phyloP scores from a whole-genome alignment of 345 rosid species.

The Lumnitzera racemosa region DNA sequence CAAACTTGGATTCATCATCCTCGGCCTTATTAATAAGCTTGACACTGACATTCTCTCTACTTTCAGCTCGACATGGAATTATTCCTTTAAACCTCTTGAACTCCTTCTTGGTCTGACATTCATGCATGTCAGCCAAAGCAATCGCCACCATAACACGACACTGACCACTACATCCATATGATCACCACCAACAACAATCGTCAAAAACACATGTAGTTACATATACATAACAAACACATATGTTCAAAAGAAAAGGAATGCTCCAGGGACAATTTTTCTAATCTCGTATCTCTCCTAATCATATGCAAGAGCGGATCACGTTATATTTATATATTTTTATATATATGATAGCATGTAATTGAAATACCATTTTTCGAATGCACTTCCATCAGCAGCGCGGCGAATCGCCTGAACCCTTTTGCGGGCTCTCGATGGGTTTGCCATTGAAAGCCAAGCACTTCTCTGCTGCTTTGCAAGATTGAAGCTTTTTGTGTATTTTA shows the following conservation, averaged over 20 bases:
- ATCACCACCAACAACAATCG: background rate
- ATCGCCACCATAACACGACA: slow-evolving; percentile 56
- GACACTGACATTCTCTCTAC: too few relatives aligned
- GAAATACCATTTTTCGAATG: slow-evolving; percentile 59
- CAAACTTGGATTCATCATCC: slow-evolving; percentile 10
- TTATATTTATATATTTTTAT: too few relatives aligned
- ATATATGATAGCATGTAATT: too few relatives aligned
- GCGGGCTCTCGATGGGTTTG: slow-evolving; percentile 43
- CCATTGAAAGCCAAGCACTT: slow-evolving; percentile 34
- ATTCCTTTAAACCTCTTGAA: slow-evolving; percentile 67
- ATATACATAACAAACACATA: too few relatives aligned
- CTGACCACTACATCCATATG: slow-evolving; percentile 25
- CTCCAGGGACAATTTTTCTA: too few relatives aligned
- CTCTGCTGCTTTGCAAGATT: background rate
- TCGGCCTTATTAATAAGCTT: too few relatives aligned
- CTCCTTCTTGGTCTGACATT: slow-evolving; percentile 33
- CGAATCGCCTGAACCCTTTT: slow-evolving; percentile 60
- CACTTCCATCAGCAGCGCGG: slow-evolving; percentile 83
- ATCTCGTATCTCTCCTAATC: too few relatives aligned
- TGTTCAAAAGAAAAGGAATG: too few relatives aligned
- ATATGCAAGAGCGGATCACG: too few relatives aligned
- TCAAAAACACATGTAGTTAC: too few relatives aligned
- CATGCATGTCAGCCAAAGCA: slow-evolving; percentile 75
- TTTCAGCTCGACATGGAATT: too few relatives aligned
- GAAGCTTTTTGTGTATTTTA: slow-evolving; percentile 21